These are phyloP conservation scores for Thecaphora thlaspeos DNA, from an alignment of 1,284 basidiomycete species.

Conservation along the genomic window DNA sequence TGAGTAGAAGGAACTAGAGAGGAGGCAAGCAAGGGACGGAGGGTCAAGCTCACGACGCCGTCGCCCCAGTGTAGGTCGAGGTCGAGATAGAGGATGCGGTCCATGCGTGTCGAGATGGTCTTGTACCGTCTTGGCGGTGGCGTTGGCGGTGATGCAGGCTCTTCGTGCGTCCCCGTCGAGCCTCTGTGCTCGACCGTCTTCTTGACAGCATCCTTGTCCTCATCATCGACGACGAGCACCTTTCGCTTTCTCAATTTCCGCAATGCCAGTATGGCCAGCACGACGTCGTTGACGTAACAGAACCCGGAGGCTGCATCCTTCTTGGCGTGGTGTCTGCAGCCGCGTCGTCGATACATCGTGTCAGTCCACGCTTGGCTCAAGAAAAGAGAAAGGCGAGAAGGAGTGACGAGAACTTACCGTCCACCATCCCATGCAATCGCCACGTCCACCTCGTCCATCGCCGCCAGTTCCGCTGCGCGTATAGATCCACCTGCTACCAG, in stretches of 20 bases:
- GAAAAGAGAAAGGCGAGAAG: not conserved
- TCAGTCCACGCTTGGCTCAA: no score
- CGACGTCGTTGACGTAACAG: conserved; percentile 88
- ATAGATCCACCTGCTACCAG: conserved; percentile 75
- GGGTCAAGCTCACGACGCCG: conserved; percentile 68
- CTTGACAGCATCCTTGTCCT: not conserved
- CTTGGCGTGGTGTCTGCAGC: conserved; percentile 23
- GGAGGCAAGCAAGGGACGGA: no score
- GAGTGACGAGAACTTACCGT: conserved; percentile 37
- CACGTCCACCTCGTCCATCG: conserved; percentile 64
- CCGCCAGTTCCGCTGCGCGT: conserved; percentile 69
- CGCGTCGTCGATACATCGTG: no score
- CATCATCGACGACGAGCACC: conserved; percentile 1
- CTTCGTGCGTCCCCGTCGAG: no score
- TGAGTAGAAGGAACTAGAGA: no score
- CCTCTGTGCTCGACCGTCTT: no score
- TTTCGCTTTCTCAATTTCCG: conserved; percentile 17
- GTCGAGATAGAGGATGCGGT: conserved; percentile 69
- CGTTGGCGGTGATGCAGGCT: not conserved
- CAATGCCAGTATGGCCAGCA: conserved; percentile 64
- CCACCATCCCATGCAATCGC: conserved; percentile 84
- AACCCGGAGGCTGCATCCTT: conserved; percentile 65
- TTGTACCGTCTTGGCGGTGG: conserved; percentile 2
- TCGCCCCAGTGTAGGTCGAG: conserved; percentile 89
- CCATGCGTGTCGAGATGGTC: conserved; percentile 23